phyloP scores from a whole-genome alignment of 208 protist genomes.

The Crithidia sp. region DNA sequence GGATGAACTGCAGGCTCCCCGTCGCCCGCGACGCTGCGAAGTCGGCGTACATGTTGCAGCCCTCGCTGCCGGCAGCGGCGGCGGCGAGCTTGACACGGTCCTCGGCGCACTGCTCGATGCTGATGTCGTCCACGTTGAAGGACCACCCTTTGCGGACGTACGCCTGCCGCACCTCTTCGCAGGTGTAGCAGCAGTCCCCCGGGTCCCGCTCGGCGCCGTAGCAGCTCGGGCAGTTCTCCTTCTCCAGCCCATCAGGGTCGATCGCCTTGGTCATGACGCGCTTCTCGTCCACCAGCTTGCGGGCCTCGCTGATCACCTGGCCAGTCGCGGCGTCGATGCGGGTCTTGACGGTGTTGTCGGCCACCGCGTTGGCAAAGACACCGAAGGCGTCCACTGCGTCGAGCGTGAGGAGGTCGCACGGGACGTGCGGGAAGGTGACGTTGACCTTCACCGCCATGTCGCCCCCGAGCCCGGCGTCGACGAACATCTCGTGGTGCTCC shows the following conservation, averaged over 20 bases:
- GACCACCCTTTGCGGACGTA: constrained; percentile 66
- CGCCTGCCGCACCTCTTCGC: constrained; percentile 74
- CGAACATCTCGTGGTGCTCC: constrained; percentile 72
- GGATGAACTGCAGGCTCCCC: constrained; percentile 86
- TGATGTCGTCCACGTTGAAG: constrained; percentile 68
- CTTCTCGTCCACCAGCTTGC: constrained; percentile 47
- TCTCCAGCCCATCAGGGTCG: constrained; percentile 49
- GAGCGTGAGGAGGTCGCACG: constrained; percentile 80
- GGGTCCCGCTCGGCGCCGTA: constrained; percentile 70
- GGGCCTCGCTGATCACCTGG: constrained; percentile 40
- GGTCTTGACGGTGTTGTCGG: constrained; percentile 53
- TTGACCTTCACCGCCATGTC: constrained; percentile 73
- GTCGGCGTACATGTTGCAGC: constrained; percentile 79
- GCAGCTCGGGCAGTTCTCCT: constrained; percentile 80
- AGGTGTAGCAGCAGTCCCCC: constrained; percentile 84
- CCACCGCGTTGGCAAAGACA: constrained; percentile 38
- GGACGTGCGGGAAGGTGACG: constrained; percentile 76
- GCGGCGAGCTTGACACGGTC: constrained; percentile 51
- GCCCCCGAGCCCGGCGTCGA: constrained; percentile 66
- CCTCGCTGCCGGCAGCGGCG: constrained; percentile 47
- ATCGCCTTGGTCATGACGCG: constrained; percentile 42
- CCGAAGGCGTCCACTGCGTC: constrained; percentile 80
- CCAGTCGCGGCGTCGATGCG: constrained; percentile 53
- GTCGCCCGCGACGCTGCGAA: constrained; percentile 78
- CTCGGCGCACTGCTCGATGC: constrained; percentile 70